Base-by-base conservation (phyloP, 2,329 filamentous ascomycete genomes). In the Alternaria alternata region DNA sequence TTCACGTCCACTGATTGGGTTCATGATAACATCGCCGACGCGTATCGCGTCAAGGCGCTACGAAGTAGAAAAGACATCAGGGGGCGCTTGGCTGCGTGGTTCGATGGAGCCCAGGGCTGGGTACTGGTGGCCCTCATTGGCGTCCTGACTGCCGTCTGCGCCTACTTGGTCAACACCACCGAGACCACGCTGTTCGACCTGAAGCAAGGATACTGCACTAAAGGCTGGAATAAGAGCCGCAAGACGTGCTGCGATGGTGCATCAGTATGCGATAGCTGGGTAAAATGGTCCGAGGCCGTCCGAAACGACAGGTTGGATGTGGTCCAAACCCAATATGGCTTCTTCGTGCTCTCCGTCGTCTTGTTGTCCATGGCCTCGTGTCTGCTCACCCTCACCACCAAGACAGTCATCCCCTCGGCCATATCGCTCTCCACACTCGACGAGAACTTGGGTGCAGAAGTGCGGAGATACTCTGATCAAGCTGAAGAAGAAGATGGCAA, bases 1-100 rank as follows among this genome's bases (percentile, higher is more conserved):
- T 97, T 97, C 74, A 97, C 93, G 6, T 96, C 92, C 7, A 97
- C 93, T 56, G 94, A 99, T 78, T 99, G 95, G 95, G 94, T 99
- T 1, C 94, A 97, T 76, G 95, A 99, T 79, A 94, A 91, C 77
- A 97, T 99, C 68, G 92, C 93, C 72, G 95, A 98, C 79, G 93
- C 94, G 9, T 92, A 93, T 71, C 91, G 95, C 26, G 88, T 96
- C 51, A 95, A 96, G 77, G 89, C 89, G 54, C 84, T 99, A 39
- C 88, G 93, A 51, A 89, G 86, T 70, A 86, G 93, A 49, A 96
- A 91, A 76, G 95, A 94, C 79, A 86, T 97, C 62, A 89, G 90
- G 75, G 94, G 94, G n/a, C 89, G 91, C 48, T 68, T 96, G 14
- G 82, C 87, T 46, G 86, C 92, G 1, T 85, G 91, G 72, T 91